Base-by-base conservation (phyloP, 225 moss, liverwort and hornwort species). In the Bryoerythrophyllum caledonicum region DNA sequence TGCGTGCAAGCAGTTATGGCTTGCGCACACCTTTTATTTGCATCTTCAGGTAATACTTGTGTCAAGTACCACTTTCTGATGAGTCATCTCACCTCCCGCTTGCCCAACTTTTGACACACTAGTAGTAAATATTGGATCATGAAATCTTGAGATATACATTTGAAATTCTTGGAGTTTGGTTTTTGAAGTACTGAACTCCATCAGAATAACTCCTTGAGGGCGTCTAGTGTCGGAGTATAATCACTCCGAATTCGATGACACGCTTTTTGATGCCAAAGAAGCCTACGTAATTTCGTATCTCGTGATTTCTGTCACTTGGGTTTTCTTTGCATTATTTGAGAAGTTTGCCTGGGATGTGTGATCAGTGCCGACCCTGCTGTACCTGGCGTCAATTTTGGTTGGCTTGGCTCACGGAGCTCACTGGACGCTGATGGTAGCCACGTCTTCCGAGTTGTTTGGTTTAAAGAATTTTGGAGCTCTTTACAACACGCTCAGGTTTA, bases 391-490 rank as follows among this genome's bases (percentile, higher is more conserved):
- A 63, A 88, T 96, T 76, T 78, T 96, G 79, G 96, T 96, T 61
- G 96, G 96, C 58, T 84, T 96, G 67, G 96, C 96, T 74, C 96
- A 96, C 78, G 96, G 96, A 80, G 94, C 96, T 74, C 96, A 96
- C 79, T 96, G 96, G 96, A 96, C 96, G 57, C 85, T 96, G 65
- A 96, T 96, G 96, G 96, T 96, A 38, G 96, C 96, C 41, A 96
- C 94, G 12, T 90, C 96, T 59, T 96, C 96, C 19, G 96, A 96
- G 73, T 74, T 96, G 55, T 96, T 94, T 80, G 96, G 96, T 60
- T 67, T 96, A 72, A 86, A 87, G 63, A 84, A 94, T 72, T 96
- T 96, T 76, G 96, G 96, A 74, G 90, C 96, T 62, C 90, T 96
- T 17, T 96, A 96, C 83, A 96, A 96, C 81, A 94, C 96, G 23